phyloP scores from a whole-genome alignment of 2,329 filamentous ascomycete genomes.

The Alternaria panax region DNA sequence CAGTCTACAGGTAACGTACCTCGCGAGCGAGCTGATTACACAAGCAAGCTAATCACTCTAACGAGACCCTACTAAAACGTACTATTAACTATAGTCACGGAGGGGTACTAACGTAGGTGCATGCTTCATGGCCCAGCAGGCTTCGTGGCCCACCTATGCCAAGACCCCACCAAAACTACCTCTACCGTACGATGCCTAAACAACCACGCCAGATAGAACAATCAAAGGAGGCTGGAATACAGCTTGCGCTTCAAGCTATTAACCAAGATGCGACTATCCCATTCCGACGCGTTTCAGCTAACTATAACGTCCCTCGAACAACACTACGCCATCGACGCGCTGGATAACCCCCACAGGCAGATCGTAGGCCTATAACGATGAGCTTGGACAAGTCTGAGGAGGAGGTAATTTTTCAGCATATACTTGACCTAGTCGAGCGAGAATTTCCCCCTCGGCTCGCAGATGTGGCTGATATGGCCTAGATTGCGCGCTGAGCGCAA shows the following conservation, averaged over 20 bases:
- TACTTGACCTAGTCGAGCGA: not conserved
- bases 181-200: not conserved
- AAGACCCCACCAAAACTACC: too few relatives aligned
- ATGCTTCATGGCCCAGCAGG: too few relatives aligned
- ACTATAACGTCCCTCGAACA: not conserved
- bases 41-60: too few relatives aligned
- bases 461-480: not conserved
- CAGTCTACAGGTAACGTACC: too few relatives aligned
- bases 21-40: too few relatives aligned
- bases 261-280: not conserved
- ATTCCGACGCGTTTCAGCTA: not conserved
- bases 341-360: not conserved
- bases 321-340: not conserved
- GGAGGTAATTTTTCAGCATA: not conserved
- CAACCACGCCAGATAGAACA: not conserved
- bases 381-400: not conserved
- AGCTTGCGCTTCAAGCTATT: not conserved
- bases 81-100: too few relatives aligned
- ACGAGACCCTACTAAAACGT: too few relatives aligned
- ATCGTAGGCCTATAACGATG: not conserved
- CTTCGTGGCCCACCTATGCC: not conserved
- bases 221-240: not conserved
- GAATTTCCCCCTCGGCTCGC: not conserved
- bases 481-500: not conserved
- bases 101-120: too few relatives aligned